These are phyloP conservation scores for Persicaria maculosa DNA, from an alignment of 148 eudicot species.

Conservation along the genomic window DNA sequence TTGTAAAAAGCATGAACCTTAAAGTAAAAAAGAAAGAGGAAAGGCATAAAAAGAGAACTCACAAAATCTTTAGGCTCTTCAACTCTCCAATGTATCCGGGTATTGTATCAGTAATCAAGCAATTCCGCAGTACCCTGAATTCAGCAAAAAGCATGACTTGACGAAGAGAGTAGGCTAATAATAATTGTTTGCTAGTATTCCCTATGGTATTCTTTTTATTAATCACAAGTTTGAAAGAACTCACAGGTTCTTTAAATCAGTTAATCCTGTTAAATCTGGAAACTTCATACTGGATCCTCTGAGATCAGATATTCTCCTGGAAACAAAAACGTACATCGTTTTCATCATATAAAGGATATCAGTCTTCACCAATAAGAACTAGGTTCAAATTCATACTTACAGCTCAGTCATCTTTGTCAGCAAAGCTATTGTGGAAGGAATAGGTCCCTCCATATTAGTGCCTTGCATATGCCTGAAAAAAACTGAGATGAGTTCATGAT, in stretches of 20 bases:
- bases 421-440: conserved; percentile 48
- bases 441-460: conserved; percentile 68
- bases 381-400: conserved; percentile 34
- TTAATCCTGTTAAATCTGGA: conserved; percentile 23
- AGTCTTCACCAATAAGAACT: background rate
- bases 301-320: conserved; percentile 79
- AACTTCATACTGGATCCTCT: conserved; percentile 27
- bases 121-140: conserved; percentile 66
- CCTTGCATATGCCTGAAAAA: conserved; percentile 70
- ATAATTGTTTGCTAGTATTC: too few relatives aligned
- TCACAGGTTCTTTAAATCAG: conserved; percentile 44
- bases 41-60: background rate
- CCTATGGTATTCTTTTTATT: background rate
- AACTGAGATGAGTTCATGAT: background rate
- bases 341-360: background rate
- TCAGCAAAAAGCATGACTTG: conserved; percentile 11
- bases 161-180: background rate
- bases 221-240: conserved; percentile 18
- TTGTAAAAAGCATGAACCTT: background rate
- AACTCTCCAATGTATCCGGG: conserved; percentile 42
- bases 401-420: conserved; percentile 36
- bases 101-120: conserved; percentile 49
- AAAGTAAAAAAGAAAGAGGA: too few relatives aligned
- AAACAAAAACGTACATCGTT: conserved; percentile 15
- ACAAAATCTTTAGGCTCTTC: conserved; percentile 29